Evolutionary conservation across 805 yeast species (phyloP).

Genomic region (Teunomyces panamensis): DNA sequence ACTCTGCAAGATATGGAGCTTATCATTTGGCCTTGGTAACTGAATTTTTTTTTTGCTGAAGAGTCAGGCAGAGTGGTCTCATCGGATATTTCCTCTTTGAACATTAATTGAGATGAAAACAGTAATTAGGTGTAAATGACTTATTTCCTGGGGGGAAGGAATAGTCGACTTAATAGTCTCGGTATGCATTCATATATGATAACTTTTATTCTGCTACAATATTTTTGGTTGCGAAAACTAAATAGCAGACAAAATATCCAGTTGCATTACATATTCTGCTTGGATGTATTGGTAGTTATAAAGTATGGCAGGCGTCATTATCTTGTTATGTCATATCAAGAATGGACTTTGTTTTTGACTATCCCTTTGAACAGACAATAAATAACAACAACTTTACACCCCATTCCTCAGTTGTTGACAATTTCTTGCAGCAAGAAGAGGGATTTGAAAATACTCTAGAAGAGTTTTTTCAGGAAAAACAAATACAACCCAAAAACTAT

Average conservation of each 20-base stretch:
- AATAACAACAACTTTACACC: background rate
- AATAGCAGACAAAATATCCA: background rate
- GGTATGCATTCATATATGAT: background rate
- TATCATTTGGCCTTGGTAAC: no score
- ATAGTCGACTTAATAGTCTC: background rate
- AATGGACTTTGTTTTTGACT: background rate
- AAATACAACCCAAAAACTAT: background rate
- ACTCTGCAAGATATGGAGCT: no score
- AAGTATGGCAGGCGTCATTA: background rate
- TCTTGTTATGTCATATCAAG: conserved; percentile 1
- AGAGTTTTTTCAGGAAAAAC: background rate
- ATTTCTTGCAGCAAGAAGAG: background rate
- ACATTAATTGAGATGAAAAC: no score
- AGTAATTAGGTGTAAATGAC: no score
- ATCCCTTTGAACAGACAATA: background rate
- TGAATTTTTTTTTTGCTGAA: no score
- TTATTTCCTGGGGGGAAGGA: background rate
- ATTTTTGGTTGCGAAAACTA: conserved; percentile 2
- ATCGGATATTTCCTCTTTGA: no score
- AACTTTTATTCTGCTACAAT: background rate
- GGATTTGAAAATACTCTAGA: background rate
- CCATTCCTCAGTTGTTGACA: background rate
- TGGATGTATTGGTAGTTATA: background rate
- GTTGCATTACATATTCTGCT: conserved; percentile 1
- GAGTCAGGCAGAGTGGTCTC: no score